Base-by-base conservation (phyloP, 1,139 yeast species). In the Magnusiomyces tetraspermus region DNA sequence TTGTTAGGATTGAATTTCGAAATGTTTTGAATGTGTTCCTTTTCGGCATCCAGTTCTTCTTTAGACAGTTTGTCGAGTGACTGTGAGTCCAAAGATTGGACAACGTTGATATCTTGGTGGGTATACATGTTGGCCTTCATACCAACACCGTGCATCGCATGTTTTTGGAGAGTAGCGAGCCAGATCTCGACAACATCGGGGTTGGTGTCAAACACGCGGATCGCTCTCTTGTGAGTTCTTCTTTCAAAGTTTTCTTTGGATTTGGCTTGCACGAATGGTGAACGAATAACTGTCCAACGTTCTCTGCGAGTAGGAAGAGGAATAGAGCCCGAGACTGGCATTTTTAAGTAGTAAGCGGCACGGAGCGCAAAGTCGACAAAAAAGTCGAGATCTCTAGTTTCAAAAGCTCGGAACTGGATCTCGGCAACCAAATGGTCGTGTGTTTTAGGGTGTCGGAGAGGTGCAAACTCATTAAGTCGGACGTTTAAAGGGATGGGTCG, bases 211-310 rank as follows among this genome's bases (percentile, higher is more conserved):
- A 79, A 89, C 21, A 89, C 86, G 58, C 76, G 76, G 59, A 92
- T 73, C 58, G 79, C 70, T 57, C 95, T 79, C 63, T 84, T 80
- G 67, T 80, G 87, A 0, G 97, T 92, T 52, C 80, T 77, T 72
- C 97, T 82, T 72, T 87, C 87, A 72, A 87, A 92, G 73, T 92
- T 92, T 71, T 92, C 96, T 71, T 92, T 92, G 10, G 95, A 78
- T 67, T 90, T 90, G 52, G 97, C 95, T 66, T 87, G 95, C 36
- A 87, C 96, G 67, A 92, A 92, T 1, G 97, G 97, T 3, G 96
- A 83, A 67, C 85, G 80, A 62, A 85, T 88, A 52, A 92, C 96
- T 0, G 98, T 92, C 86, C 96, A 92, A 61, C 89, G 80, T 69
- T 90, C 94, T 48, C 86, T 80, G 66, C 82, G 83, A 23, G 80